These are phyloP conservation scores for Vachellia collinsii DNA, from an alignment of 306 rosid species.

Conservation along the genomic window DNA sequence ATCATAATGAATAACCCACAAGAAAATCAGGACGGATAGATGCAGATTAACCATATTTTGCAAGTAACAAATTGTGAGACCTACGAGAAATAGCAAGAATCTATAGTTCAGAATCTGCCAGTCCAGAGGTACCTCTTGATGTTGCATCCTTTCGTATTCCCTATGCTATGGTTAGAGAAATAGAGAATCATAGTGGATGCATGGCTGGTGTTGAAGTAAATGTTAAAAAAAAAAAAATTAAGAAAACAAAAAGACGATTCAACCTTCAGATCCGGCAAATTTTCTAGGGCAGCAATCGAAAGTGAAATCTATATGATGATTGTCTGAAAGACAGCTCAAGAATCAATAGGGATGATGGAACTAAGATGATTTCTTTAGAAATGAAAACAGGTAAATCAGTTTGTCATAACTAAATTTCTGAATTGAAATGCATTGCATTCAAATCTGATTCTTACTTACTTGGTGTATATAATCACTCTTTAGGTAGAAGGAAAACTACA, in stretches of 20 bases:
- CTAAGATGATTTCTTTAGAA: neutral
- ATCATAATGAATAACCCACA: neutral
- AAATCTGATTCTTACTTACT: no score
- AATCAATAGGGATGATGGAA: neutral
- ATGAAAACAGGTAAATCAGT: neutral
- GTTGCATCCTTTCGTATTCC: neutral
- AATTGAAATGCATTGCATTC: no score
- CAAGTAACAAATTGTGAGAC: constrained; percentile 41
- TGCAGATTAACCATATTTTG: neutral
- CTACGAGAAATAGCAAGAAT: constrained; percentile 69
- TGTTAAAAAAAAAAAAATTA: neutral
- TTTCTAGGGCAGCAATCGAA: neutral
- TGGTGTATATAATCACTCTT: no score
- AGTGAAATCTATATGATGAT: neutral
- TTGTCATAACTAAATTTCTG: no score
- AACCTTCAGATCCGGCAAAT: neutral
- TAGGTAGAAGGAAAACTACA: no score
- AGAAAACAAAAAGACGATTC: neutral
- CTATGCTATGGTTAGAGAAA: neutral
- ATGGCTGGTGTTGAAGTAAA: neutral
- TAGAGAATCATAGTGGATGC: neutral
- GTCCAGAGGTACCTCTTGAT: constrained; percentile 60
- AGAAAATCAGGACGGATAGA: neutral
- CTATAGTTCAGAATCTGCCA: constrained; percentile 47
- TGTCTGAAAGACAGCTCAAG: neutral